A percentile compares a stretch with the other conserved stretches of the same genome.
Conservation (phyloP, 768 basidiomycete species). For the Wakefieldia striispora region DNA sequence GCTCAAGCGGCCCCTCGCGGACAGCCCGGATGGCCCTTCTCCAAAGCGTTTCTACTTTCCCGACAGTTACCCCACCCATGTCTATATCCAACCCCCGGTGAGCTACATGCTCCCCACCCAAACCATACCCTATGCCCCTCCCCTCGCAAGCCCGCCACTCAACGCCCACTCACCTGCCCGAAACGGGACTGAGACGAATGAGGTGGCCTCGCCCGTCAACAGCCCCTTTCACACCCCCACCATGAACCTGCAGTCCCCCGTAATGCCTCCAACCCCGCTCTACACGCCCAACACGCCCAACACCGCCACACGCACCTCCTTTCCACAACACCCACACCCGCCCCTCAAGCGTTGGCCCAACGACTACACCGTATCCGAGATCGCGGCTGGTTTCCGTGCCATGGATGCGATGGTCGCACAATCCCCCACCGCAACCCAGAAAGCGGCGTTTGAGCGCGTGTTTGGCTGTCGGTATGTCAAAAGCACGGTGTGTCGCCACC, state of each 20-base stretch:
- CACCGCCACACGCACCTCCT: conserved; percentile 27
- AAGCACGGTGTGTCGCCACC: conserved; percentile 69
- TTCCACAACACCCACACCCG: conserved; percentile 57
- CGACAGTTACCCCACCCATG: conserved; percentile 27
- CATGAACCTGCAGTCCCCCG: conserved; percentile 20
- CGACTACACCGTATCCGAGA: conserved; percentile 68
- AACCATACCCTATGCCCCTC: conserved; percentile 25
- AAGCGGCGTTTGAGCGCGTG: conserved; percentile 65
- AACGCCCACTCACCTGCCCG: conserved; percentile 9
- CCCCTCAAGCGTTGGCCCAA: conserved; percentile 76
- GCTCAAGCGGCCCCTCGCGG: conserved; percentile 28
- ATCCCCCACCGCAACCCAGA: conserved; percentile 52
- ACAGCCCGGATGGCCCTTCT: conserved; percentile 22
- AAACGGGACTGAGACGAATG: conserved; percentile 14
- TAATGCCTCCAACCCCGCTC: conserved; percentile 16
- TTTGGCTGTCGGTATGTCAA: conserved; percentile 73
- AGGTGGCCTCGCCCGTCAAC: conserved; percentile 10
- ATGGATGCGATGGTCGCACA: conserved; percentile 40
- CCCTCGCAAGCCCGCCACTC: conserved; percentile 20
- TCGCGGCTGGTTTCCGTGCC: conserved; percentile 56
- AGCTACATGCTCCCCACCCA: conserved; percentile 30
- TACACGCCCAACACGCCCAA: conserved; percentile 24
- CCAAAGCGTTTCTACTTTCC: conserved; percentile 30
- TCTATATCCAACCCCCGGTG: conserved; percentile 28
- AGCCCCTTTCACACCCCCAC: conserved; percentile 15